Base-by-base conservation (phyloP, 2,329 filamentous ascomycete genomes). In the Exserohilum turcica region DNA sequence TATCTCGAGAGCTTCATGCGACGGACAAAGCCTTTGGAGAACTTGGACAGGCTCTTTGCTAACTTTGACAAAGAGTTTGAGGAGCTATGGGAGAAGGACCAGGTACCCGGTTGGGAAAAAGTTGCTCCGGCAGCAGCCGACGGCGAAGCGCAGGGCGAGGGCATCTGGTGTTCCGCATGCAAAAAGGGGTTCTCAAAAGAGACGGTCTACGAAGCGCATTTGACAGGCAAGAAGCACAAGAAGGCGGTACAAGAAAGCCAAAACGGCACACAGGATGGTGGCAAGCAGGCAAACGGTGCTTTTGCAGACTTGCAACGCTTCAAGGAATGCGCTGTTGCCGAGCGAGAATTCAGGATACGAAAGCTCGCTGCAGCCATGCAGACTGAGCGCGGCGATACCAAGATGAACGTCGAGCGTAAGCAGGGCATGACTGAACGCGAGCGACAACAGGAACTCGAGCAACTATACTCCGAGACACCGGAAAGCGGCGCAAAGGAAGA, bases 361-460 rank as follows among this genome's bases (percentile, higher is more conserved):
- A 89, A 88, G 48, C 82, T 99, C 6, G 86, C 91, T 8, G 84
- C 87, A 42, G 85, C 89, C 4, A 94, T 99, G 85, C 88, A 90
- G 71, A 89, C 88, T 12, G 91, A 96, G 71, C 88, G 93, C 52
- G 84, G 89, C 73, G 93, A 96, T 68, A 97, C 94, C 0, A 85
- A 90, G 43, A 88, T 94, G 65, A 97, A 99, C 68, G 92, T 97
- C 9, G 95, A 99, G 81, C 89, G 94, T 45, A 94, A 91, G 74
- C 91, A 95, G 73, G 93, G 93, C 61, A 96, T 99, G 92, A 99
- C 94, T 3, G 93, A 97, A 71, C 87, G 92, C 28, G 94, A 99
- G 74, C 88, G 94, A 12, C 90, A 95, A 68, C 91, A 96, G 75
- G 95, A 99, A 73, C 83, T 97, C 10, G 92, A 96, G 48, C 92